Evolutionary conservation across 495 filamentous ascomycete species (phyloP).

Genomic region (Rostrohypoxylon terebratum): DNA sequence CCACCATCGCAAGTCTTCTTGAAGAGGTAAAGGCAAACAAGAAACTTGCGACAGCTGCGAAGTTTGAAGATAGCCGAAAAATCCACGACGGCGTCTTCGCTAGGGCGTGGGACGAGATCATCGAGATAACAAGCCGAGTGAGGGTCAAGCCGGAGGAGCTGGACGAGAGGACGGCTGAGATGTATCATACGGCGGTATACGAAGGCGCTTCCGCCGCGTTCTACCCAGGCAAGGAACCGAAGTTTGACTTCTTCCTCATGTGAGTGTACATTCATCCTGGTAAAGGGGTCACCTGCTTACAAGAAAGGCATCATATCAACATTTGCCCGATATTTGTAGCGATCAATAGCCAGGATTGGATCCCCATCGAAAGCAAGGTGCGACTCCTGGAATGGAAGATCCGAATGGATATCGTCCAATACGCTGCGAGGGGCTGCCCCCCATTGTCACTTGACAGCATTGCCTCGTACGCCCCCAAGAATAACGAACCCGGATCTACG

Average conservation of each 20-base stretch:
- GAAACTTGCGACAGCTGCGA: conserved; percentile 63
- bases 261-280: conserved; percentile 41
- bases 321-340: conserved; percentile 54
- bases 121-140: conserved; percentile 69
- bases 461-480: conserved; percentile 60
- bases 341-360: conserved; percentile 56
- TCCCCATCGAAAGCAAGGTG: conserved; percentile 61
- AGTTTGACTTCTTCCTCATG: conserved; percentile 87
- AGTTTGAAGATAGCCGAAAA: conserved; percentile 69
- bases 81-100: conserved; percentile 73
- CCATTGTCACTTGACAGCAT: conserved; percentile 67
- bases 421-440: conserved; percentile 70
- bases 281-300: neutral
- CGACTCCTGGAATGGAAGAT: conserved; percentile 82
- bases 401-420: conserved; percentile 74
- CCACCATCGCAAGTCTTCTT: conserved; percentile 68
- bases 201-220: conserved; percentile 71
- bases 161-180: conserved; percentile 77
- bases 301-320: conserved; percentile 57
- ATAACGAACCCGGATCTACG: conserved; percentile 3
- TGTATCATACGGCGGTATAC: conserved; percentile 76
- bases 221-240: conserved; percentile 70
- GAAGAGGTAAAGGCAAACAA: conserved; percentile 67
- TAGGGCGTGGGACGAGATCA: conserved; percentile 71
- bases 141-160: conserved; percentile 70